Percentiles rank a stretch among this genome's conserved stretches.
Evolutionary conservation across 148 eudicot genomes (phyloP).

Genomic region (Fagopyrum tataricum): DNA sequence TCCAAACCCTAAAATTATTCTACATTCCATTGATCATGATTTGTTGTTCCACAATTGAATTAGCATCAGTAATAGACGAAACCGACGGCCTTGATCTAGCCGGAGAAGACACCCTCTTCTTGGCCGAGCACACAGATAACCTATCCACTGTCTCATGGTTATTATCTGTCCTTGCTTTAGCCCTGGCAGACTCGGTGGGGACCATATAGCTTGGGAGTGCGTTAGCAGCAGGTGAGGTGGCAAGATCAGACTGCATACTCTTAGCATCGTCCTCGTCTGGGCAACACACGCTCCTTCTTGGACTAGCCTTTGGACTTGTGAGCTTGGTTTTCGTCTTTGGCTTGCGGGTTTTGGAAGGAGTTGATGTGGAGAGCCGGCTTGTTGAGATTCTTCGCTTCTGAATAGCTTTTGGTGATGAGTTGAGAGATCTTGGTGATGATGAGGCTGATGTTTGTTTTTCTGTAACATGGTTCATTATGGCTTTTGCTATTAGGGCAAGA

Average conservation of each 20-base stretch:
- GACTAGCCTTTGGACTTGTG: constrained; percentile 30
- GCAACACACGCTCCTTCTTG: constrained; percentile 32
- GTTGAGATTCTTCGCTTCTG: constrained; percentile 28
- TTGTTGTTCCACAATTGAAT: not conserved
- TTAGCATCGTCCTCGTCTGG: constrained; percentile 30
- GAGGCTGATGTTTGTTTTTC: constrained; percentile 7
- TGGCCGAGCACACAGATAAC: constrained; percentile 4
- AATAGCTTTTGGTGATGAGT: constrained; percentile 23
- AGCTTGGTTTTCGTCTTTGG: constrained; percentile 34
- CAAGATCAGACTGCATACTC: not conserved
- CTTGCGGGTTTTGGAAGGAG: constrained; percentile 27
- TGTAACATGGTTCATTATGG: constrained; percentile 40
- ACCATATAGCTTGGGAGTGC: constrained; percentile 4
- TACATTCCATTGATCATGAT: not conserved
- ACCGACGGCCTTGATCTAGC: constrained; percentile 1
- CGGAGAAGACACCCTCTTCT: constrained; percentile 7
- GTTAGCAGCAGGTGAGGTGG: not conserved
- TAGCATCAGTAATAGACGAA: constrained; percentile 2
- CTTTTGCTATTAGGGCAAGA: constrained; percentile 30
- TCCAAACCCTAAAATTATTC: not conserved
- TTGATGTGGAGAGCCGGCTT: constrained; percentile 41
- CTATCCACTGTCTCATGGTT: not conserved
- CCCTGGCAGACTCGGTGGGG: constrained; percentile 7
- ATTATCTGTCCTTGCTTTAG: not conserved
- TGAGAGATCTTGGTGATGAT: constrained; percentile 17